Evolutionary conservation across 2,329 filamentous ascomycete genomes (phyloP).

Genomic region (Polychaeton citri): DNA sequence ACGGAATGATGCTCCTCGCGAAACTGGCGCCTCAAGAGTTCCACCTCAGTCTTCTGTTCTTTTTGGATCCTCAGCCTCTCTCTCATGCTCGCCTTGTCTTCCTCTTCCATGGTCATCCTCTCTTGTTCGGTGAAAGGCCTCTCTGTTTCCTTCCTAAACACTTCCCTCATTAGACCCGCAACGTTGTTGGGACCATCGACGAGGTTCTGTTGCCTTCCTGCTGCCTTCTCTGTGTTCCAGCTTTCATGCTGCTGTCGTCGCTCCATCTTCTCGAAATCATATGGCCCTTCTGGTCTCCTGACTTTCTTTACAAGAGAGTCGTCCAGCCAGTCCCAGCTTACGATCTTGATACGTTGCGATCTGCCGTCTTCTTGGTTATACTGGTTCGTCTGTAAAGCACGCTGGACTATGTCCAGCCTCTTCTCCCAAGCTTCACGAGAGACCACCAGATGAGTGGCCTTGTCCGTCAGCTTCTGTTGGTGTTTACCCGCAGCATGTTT

Average conservation of each 20-base stretch:
- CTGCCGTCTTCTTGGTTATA: too few relatives aligned
- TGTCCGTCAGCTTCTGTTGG: slow-evolving; percentile 37
- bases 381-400: slow-evolving; percentile 4
- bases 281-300: slow-evolving; percentile 21
- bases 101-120: slow-evolving; percentile 16
- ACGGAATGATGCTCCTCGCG: slow-evolving; percentile 13
- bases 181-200: too few relatives aligned
- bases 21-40: slow-evolving; percentile 16
- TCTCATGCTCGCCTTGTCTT: slow-evolving; percentile 17
- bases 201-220: too few relatives aligned
- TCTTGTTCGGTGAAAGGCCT: slow-evolving; percentile 12
- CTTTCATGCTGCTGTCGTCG: too few relatives aligned
- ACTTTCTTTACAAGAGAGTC: slow-evolving; percentile 31
- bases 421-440: slow-evolving; percentile 42
- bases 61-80: slow-evolving; percentile 5
- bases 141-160: slow-evolving; percentile 24
- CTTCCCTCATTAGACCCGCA: slow-evolving; percentile 11
- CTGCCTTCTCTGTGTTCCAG: too few relatives aligned
- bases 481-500: slow-evolving; percentile 44
- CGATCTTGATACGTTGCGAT: slow-evolving; percentile 20
- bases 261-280: too few relatives aligned
- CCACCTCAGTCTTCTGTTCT: slow-evolving; percentile 20
- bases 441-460: slow-evolving; percentile 62
- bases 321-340: slow-evolving; percentile 33
- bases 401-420: slow-evolving; percentile 4